phyloP scores from a whole-genome alignment of 108 stramenopile species.

The Epithemia pelagica region DNA sequence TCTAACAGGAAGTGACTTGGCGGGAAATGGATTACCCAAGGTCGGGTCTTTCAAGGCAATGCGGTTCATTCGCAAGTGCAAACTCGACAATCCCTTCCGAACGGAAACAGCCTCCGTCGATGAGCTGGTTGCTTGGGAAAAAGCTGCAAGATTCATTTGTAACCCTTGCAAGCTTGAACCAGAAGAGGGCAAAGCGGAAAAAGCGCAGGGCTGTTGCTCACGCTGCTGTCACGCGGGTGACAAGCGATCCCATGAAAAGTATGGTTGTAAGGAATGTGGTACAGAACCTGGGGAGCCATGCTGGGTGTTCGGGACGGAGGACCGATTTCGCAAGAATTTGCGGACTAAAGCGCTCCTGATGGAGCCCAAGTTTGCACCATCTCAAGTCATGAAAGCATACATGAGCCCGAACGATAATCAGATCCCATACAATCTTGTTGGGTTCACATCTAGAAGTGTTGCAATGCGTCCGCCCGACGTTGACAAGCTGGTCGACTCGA shows the following conservation, averaged over 20 bases:
- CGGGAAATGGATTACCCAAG: conserved; percentile 53
- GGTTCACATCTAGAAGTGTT: conserved; percentile 14
- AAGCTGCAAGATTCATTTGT: not conserved
- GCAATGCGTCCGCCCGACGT: conserved; percentile 35
- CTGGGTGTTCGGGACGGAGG: conserved; percentile 35
- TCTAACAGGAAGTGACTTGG: conserved; percentile 70
- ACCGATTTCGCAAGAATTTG: conserved; percentile 40
- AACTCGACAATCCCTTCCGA: conserved; percentile 39
- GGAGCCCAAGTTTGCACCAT: conserved; percentile 40
- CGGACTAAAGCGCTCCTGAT: conserved; percentile 47
- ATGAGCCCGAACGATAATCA: conserved; percentile 58
- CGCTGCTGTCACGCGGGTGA: conserved; percentile 60
- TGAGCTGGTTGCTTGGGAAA: conserved; percentile 53
- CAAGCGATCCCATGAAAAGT: conserved; percentile 48
- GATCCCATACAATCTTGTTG: conserved; percentile 34
- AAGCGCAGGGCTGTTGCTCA: conserved; percentile 38
- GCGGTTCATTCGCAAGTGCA: conserved; percentile 58
- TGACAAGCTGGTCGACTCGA: conserved; percentile 24
- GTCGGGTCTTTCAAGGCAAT: conserved; percentile 70
- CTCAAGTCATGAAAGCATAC: conserved; percentile 40
- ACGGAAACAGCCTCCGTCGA: conserved; percentile 42
- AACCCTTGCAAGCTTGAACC: not conserved
- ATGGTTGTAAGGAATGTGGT: conserved; percentile 70
- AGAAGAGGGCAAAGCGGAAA: not conserved
- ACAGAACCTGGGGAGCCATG: conserved; percentile 72